A percentile compares a stretch with the other conserved stretches of the same genome.
phyloP scores from a whole-genome alignment of 1,284 basidiomycete species.

The Leccinum solheimii region DNA sequence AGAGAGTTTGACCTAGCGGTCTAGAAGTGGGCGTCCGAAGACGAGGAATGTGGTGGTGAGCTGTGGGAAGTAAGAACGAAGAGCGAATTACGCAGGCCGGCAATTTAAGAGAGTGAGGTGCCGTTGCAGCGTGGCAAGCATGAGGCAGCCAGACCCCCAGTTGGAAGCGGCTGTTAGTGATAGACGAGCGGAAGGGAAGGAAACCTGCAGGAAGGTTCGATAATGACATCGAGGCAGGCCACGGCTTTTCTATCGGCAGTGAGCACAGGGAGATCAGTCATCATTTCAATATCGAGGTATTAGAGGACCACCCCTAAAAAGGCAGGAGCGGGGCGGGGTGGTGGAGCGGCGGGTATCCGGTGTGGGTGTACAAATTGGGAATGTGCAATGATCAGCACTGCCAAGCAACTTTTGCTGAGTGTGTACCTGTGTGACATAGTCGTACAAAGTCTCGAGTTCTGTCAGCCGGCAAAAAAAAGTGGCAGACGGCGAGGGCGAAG shows the following conservation, averaged over 20 bases:
- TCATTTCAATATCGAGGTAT: conserved; percentile 35
- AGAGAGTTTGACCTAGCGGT: conserved; percentile 28
- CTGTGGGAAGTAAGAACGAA: conserved; percentile 31
- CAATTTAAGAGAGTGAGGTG: conserved; percentile 50
- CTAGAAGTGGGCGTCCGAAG: conserved; percentile 25
- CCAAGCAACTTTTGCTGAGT: conserved; percentile 7
- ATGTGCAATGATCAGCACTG: conserved; percentile 17
- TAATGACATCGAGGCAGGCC: conserved; percentile 24
- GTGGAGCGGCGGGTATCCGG: conserved; percentile 5
- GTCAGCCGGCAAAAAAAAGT: conserved; percentile 1
- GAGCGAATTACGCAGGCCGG: conserved; percentile 32
- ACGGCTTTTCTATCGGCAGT: conserved; percentile 35
- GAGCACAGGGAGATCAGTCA: conserved; percentile 29
- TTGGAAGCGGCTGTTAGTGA: conserved; percentile 35
- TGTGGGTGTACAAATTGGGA: neutral
- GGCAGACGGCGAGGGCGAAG: neutral
- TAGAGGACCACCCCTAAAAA: conserved; percentile 28
- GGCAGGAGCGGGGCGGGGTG: conserved; percentile 19
- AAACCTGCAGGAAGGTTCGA: conserved; percentile 31
- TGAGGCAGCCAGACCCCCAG: conserved; percentile 47
- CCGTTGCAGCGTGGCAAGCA: conserved; percentile 57
- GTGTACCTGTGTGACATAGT: neutral
- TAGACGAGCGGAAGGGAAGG: conserved; percentile 35
- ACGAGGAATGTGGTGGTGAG: conserved; percentile 23
- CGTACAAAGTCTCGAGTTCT: neutral